Base-by-base conservation (phyloP, 2,329 filamentous ascomycete genomes). In the Tympanopsis confertula region DNA sequence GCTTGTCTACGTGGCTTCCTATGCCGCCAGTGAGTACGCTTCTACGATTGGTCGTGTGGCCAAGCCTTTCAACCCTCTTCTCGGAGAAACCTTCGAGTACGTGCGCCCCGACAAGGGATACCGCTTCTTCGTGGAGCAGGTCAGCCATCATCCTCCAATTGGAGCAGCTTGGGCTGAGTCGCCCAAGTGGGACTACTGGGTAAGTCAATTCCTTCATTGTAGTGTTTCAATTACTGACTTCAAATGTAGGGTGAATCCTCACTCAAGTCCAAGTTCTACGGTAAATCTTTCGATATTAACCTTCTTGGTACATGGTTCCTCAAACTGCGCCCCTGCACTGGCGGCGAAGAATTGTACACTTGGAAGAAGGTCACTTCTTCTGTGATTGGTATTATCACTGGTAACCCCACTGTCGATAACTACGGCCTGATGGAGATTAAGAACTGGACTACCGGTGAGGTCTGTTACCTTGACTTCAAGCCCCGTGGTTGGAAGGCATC, bases 351-450 rank as follows among this genome's bases (percentile, higher is more conserved):
- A 48, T 66, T 95, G 2, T 98, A 94, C 60, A 95, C 89, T 0
- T 98, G 91, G 91, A 96, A 95, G 63, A 98, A 98, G 63, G 87
- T 95, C 14, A 96, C 88, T 1, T 91, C 87, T 1, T 93, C 88
- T 2, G 91, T 98, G n/a, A 80, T 96, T 42, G 91, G 91, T 41
- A 98, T 98, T 58, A 95, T 98, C 50, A 96, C 89, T 0, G 91
- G 91, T 35, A 94, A 86, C 49, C 91, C 91, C 0, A 85, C 84
- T 0, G 85, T 98, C n/a, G 91, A 98, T 63, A 95, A 98, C 58
- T 96, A 96, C 55, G 91, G 91, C 1, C 70, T 81, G 1, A 96
- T 98, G 86, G 87, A 95, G 55, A 80, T 98, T 58, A 94, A 87
- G 66, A 98, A 98, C 62, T 89, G 84, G 81, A 94, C 81, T 0